Evolutionary conservation across 2,329 filamentous ascomycete genomes (phyloP).

Genomic region (Coniochaeta sp.): DNA sequence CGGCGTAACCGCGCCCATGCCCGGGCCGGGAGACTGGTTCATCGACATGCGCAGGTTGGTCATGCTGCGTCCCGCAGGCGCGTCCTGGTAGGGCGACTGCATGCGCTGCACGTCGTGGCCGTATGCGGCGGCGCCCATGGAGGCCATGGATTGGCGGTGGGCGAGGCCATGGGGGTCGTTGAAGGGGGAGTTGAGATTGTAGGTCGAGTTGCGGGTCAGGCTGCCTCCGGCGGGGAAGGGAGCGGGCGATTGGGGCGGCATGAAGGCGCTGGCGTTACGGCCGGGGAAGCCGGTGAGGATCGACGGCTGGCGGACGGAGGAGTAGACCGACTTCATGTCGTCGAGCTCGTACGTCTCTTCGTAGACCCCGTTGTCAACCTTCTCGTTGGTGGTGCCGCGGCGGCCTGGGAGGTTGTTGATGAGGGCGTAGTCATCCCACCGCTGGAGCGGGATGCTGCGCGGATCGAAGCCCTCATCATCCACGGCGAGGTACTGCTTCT

Average conservation of each 20-base stretch:
- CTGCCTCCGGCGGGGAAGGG: constrained; percentile 51
- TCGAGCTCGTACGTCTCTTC: constrained; percentile 91
- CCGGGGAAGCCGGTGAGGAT: constrained; percentile 77
- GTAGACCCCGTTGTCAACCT: constrained; percentile 59
- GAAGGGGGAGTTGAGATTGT: constrained; percentile 34
- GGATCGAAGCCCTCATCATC: constrained; percentile 85
- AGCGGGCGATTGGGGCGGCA: constrained; percentile 76
- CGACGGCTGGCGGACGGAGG: constrained; percentile 80
- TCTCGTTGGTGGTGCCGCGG: constrained; percentile 62
- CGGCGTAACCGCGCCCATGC: constrained; percentile 26
- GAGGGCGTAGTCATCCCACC: constrained; percentile 93
- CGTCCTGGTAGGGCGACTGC: constrained; percentile 52
- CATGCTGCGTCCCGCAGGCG: constrained; percentile 47
- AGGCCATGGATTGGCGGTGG: constrained; percentile 67
- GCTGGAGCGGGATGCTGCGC: constrained; percentile 83
- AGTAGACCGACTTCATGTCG: constrained; percentile 95
- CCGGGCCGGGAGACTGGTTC: constrained; percentile 33
- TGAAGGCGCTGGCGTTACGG: constrained; percentile 60
- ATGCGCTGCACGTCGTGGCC: constrained; percentile 38
- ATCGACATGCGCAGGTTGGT: constrained; percentile 45
- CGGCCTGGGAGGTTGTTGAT: constrained; percentile 85
- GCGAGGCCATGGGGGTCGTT: constrained; percentile 40
- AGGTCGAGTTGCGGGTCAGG: constrained; percentile 33
- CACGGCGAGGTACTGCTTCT: constrained; percentile 82
- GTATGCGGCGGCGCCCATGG: constrained; percentile 39